Evolutionary conservation across 2,329 filamentous ascomycete species (phyloP).

Genomic region (Penicillium rolfsii): DNA sequence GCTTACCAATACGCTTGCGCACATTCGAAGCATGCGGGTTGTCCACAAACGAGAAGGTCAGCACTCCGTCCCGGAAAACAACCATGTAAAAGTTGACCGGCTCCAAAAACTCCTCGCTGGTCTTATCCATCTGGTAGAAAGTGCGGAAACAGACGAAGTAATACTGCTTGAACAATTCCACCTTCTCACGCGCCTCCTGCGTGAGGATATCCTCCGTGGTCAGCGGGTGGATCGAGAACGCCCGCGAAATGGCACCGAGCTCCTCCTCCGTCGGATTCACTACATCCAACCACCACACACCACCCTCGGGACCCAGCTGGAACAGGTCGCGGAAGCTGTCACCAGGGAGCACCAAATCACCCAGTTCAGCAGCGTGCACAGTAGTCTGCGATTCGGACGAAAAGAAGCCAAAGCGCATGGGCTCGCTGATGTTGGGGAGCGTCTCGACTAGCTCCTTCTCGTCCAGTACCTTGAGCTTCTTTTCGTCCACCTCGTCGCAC

Average conservation of each 20-base stretch:
- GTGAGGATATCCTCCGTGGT: slow-evolving; percentile 96
- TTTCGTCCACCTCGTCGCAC: slow-evolving; percentile 40
- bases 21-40: slow-evolving; percentile 89
- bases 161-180: slow-evolving; percentile 95
- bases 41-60: slow-evolving; percentile 90
- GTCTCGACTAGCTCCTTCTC: slow-evolving; percentile 40
- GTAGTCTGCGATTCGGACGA: slow-evolving; percentile 93
- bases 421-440: slow-evolving; percentile 56
- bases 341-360: slow-evolving; percentile 83
- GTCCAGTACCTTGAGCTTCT: slow-evolving; percentile 32
- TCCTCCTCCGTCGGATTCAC: slow-evolving; percentile 89
- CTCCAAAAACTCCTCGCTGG: slow-evolving; percentile 81
- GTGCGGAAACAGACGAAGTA: slow-evolving; percentile 98
- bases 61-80: slow-evolving; percentile 90
- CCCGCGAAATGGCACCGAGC: slow-evolving; percentile 83
- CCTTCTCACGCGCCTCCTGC: slow-evolving; percentile 96
- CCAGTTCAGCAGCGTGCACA: slow-evolving; percentile 86
- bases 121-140: slow-evolving; percentile 80
- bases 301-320: slow-evolving; percentile 67
- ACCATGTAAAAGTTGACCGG: slow-evolving; percentile 97
- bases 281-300: slow-evolving; percentile 99
- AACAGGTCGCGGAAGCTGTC: slow-evolving; percentile 91
- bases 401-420: slow-evolving; percentile 93
- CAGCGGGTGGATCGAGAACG: slow-evolving; percentile 92
- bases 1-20: slow-evolving; percentile 83